phyloP scores from a whole-genome alignment of 169 alveolate genomes.

The Eimeria falciformis region DNA sequence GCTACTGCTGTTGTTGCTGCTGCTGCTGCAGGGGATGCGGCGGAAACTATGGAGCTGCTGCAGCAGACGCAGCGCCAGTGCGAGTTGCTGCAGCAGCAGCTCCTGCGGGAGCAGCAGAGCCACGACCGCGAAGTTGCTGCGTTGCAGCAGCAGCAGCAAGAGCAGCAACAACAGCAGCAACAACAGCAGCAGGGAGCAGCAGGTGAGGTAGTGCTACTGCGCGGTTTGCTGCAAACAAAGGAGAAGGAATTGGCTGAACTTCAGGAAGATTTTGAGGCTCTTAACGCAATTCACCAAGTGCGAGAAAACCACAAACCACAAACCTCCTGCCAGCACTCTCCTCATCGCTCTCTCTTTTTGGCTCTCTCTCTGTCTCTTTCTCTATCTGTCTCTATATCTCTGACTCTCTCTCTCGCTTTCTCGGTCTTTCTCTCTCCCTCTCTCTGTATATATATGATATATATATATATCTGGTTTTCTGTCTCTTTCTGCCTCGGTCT shows the following conservation, averaged over 20 bases:
- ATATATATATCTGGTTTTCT: background rate
- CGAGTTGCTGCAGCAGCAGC: conserved; percentile 63
- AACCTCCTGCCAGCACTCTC: too few relatives aligned
- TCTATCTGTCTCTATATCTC: too few relatives aligned
- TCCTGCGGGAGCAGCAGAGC: conserved; percentile 18
- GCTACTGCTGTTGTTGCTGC: background rate
- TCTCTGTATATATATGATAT: background rate
- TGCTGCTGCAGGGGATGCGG: conserved; percentile 55
- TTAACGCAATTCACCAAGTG: background rate
- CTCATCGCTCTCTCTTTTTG: too few relatives aligned
- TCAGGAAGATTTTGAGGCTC: background rate
- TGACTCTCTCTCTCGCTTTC: too few relatives aligned
- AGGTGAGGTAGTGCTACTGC: conserved; percentile 10
- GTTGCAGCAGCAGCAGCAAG: background rate
- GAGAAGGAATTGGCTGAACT: conserved; percentile 13
- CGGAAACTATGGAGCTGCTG: conserved; percentile 36
- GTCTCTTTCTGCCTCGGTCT: background rate
- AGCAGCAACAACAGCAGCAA: too few relatives aligned
- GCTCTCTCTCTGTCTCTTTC: too few relatives aligned
- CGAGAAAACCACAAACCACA: too few relatives aligned
- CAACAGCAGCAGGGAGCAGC: conserved; percentile 5
- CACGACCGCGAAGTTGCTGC: background rate
- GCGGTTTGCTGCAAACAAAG: background rate
- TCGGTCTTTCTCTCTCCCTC: too few relatives aligned
- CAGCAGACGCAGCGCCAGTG: conserved; percentile 4